Evolutionary conservation across 805 yeast species (phyloP), one percentile per base, ranked within the genome.

Genomic region (Pichia sporocuriosa): DNA sequence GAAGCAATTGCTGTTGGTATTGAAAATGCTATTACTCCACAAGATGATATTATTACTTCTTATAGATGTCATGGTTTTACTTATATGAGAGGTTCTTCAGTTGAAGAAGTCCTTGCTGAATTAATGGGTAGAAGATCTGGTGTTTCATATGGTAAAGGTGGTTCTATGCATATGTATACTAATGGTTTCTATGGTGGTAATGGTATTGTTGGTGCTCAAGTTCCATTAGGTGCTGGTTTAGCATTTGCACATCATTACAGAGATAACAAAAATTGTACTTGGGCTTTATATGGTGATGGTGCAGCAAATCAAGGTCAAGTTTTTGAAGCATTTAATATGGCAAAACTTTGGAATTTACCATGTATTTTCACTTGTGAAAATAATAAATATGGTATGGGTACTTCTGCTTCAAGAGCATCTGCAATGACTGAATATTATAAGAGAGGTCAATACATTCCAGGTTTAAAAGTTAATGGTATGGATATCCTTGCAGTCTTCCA

Each of bases 331-430:
- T 93, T 75, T 77, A 93, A 93, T 80, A 93, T 93, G 97, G 98
- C 98, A 61, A 93, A 93, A 72, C 78, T 93, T 64, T 93, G 96
- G 96, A 81, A 89, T 69, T 76, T 93, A 62, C 98, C 98, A 54
- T 83, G 86, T 63, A 70, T 93, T 51, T 93, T 87, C 62, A 87
- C 93, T 50, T 93, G 98, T 76, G 98, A 93, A 72, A 93, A 93
- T 78, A 93, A 93, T 81, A 93, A 88, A 73, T 93, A 93, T 67
- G 98, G 98, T 77, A 93, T 93, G 98, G 98, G 98, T 73, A 93
- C 98, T 40, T 70, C 98, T 51, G 97, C 97, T 42, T 68, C 96
- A 36, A 84, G 98, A 73, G 88, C 97, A 12, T 88, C 97, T 40
- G 98, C 98, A 40, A 69, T 88, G 75, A 83, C 94, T 47, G 97